phyloP scores from a whole-genome alignment of 345 rosid species.

The Heritiera littoralis region DNA sequence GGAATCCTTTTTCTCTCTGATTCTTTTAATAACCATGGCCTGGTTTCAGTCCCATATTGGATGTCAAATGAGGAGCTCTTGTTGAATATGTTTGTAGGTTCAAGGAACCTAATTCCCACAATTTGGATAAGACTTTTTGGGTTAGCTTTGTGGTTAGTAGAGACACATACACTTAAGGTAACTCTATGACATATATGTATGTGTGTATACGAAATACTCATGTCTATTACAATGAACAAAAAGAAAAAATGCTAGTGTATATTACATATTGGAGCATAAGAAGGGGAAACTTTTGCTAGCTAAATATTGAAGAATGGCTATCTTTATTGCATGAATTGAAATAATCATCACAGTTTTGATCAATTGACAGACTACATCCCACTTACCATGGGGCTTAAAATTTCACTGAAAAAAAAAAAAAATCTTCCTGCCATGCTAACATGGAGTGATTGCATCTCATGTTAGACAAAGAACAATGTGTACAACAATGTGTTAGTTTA shows the following conservation, averaged over 20 bases:
- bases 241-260: not conserved
- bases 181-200: not conserved
- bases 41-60: not conserved
- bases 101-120: not conserved
- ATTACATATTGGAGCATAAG: not conserved
- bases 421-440: conserved; percentile 24
- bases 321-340: conserved; percentile 46
- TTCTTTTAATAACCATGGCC: not conserved
- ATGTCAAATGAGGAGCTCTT: not conserved
- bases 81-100: not conserved
- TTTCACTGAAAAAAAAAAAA: not conserved
- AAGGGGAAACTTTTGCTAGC: not conserved
- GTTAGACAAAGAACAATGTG: conserved; percentile 38
- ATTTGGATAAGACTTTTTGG: not conserved
- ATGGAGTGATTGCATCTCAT: conserved; percentile 24
- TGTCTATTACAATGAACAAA: not conserved
- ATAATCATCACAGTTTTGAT: conserved; percentile 16
- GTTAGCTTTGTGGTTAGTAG: not conserved
- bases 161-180: not conserved
- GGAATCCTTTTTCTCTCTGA: not conserved
- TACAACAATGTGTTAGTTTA: conserved; percentile 38
- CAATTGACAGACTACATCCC: conserved; percentile 24
- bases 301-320: conserved; percentile 41
- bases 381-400: conserved; percentile 3
- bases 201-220: not conserved